Evolutionary conservation across 257 asterid species (phyloP), one percentile per base, ranked within the genome.

Genomic region (Solanum microdontum): DNA sequence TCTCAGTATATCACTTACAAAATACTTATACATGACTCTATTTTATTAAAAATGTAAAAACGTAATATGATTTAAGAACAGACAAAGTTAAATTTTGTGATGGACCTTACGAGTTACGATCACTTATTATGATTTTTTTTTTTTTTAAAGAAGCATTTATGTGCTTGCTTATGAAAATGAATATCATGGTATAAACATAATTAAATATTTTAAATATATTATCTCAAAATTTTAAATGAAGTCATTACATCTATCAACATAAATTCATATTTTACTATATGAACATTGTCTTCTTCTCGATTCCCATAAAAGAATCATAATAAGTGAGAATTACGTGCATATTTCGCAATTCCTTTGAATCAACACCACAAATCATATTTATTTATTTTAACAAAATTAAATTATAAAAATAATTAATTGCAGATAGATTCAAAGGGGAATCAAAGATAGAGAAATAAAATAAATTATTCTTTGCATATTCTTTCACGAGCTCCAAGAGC

Each of bases 401-500:
- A 19, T 33, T 12, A 30, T 60, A 43, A 11, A 23, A 15, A 21
- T 40, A 17, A 36, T 13, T 32, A 34, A 73, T 4, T 36, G 58
- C 58, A 87, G 70, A 84, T 84, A 62, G 55, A 51, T 87, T 66
- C 62, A 74, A 62, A 87, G 51, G 69, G 33, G 84, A 24, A 76
- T 87, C 84, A 58, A 60, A 51, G 30, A 73, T 73, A 83, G 21
- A 11, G 40, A 32, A 70, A 14, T 10, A 43, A 74, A 83, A 45
- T 48, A 48, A 36, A 30, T 34, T 24, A 15, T 34, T 32, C 74
- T 19, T 48, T 13, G 69, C 13, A 28, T 85, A 89, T 88, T 88
- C 91, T 66, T 90, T 90, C 84, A 83, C 40, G 33, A 86, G 45
- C 84, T 64, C 89, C 90, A 90, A 90, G 33, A 85, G 91, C 88